phyloP scores from a whole-genome alignment of 1,284 basidiomycete genomes.

The Exobasidium rhododendri region DNA sequence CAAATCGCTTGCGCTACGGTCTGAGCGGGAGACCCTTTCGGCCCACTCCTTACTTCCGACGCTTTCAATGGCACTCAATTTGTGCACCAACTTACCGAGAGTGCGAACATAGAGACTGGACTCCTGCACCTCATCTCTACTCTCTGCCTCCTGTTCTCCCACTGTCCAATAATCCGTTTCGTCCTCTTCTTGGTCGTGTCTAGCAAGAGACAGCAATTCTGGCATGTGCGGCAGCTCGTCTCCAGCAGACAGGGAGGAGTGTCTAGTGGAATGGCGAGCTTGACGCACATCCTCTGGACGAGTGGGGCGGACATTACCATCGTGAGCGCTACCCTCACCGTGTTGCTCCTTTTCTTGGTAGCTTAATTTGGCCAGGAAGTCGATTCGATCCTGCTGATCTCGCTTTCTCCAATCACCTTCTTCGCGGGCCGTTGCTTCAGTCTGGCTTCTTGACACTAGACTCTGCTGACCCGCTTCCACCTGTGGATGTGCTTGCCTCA shows the following conservation, averaged over 20 bases:
- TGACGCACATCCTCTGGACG: not conserved
- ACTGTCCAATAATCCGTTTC: not conserved
- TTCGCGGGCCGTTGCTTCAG: not conserved
- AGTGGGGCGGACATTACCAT: not conserved
- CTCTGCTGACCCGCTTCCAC: too few species aligned
- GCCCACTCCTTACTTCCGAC: slow-evolving; percentile 14
- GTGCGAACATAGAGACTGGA: slow-evolving; percentile 18
- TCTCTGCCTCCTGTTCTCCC: not conserved
- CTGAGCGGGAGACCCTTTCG: not conserved
- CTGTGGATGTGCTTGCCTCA: not conserved
- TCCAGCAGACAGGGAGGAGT: not conserved
- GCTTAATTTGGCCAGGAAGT: slow-evolving; percentile 7
- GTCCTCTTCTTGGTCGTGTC: slow-evolving; percentile 8
- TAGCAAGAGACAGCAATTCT: not conserved
- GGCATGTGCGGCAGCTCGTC: slow-evolving; percentile 19
- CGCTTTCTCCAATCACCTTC: not conserved
- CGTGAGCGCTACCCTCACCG: not conserved
- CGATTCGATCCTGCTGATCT: slow-evolving; percentile 7
- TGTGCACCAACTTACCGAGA: slow-evolving; percentile 22
- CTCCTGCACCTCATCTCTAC: not conserved
- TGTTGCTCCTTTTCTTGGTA: not conserved
- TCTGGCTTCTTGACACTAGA: not conserved
- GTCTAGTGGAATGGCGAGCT: not conserved
- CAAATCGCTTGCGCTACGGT: not conserved
- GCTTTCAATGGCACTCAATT: slow-evolving; percentile 22